These are phyloP conservation scores for Draba incana DNA, from an alignment of 345 rosid species.

Conservation along the genomic window DNA sequence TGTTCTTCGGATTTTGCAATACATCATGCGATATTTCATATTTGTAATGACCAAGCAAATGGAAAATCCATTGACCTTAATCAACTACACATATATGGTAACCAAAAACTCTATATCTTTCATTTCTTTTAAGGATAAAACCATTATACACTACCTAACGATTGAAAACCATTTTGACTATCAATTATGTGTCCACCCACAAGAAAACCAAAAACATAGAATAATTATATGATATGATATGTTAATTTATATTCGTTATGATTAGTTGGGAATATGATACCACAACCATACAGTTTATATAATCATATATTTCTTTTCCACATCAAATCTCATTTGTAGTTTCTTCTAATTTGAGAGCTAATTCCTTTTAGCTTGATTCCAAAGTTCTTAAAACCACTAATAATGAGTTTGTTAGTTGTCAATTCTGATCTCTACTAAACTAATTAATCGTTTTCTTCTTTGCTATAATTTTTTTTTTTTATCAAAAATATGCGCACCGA, in stretches of 20 bases:
- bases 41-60: slow-evolving; percentile 8
- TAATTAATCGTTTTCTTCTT: slow-evolving; percentile 37
- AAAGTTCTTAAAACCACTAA: slow-evolving; percentile 40
- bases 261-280: slow-evolving; percentile 45
- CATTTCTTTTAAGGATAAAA: background rate
- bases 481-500: slow-evolving; percentile 3
- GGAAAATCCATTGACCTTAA: slow-evolving; percentile 5
- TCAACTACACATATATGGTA: slow-evolving; percentile 16
- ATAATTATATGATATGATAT: slow-evolving; percentile 17
- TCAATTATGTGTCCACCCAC: slow-evolving; percentile 15
- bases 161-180: slow-evolving; percentile 22
- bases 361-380: slow-evolving; percentile 40
- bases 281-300: slow-evolving; percentile 32
- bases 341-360: slow-evolving; percentile 19
- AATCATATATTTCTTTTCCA: slow-evolving; percentile 22
- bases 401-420: slow-evolving; percentile 39
- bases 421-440: slow-evolving; percentile 33
- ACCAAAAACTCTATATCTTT: background rate
- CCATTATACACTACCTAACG: background rate
- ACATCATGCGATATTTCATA: slow-evolving; percentile 11
- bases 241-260: slow-evolving; percentile 30
- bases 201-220: slow-evolving; percentile 21
- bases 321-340: slow-evolving; percentile 28
- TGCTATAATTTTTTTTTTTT: slow-evolving; percentile 1
- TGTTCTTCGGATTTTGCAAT: background rate